Evolutionary conservation across 192 early-diverging fungal species (phyloP).

Genomic region (Linnemannia hyalina): DNA sequence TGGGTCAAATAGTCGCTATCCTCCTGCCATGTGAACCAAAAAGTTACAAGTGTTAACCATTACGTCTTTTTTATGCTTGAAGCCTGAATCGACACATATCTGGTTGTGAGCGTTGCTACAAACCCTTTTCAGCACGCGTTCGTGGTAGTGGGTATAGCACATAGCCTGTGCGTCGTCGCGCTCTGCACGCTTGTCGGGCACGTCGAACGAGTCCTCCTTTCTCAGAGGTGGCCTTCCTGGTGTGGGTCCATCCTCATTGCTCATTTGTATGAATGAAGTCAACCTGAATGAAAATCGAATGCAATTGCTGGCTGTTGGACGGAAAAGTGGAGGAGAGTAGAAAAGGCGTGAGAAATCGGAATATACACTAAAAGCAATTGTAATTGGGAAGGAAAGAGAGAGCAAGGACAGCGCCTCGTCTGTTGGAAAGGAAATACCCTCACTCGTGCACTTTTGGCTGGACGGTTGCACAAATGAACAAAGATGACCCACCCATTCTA

Average conservation of each 20-base stretch:
- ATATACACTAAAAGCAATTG: background rate
- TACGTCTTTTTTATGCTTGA: background rate
- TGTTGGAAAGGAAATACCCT: background rate
- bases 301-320: background rate
- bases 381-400: background rate
- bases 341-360: slow-evolving; percentile 1
- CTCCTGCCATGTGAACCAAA: slow-evolving; percentile 5
- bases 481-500: background rate
- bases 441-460: background rate
- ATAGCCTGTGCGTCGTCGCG: background rate
- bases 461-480: background rate
- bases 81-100: background rate
- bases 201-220: slow-evolving; percentile 30
- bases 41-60: background rate
- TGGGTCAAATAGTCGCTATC: slow-evolving; percentile 30
- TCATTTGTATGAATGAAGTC: background rate
- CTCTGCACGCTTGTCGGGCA: slow-evolving; percentile 11
- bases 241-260: background rate
- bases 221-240: background rate
- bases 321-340: background rate
- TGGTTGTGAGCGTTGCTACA: background rate
- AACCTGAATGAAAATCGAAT: background rate
- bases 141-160: slow-evolving; percentile 22
- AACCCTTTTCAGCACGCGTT: slow-evolving; percentile 20
- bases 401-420: background rate